Evolutionary conservation across 129 eudicot genomes (phyloP).

Genomic region (Silybum marianum): DNA sequence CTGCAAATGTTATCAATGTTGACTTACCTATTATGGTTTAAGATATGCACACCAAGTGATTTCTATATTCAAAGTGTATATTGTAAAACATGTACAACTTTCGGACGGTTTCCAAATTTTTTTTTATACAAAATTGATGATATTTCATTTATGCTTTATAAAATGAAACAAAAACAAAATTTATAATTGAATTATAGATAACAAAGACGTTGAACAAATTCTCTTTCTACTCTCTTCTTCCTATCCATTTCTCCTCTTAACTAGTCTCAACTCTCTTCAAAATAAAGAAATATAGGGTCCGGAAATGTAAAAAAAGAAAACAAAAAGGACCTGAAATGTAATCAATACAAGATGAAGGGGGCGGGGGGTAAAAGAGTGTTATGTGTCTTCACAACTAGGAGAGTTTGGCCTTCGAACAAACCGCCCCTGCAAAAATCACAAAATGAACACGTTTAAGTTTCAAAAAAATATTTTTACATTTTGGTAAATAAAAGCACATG

Average conservation of each 20-base stretch:
- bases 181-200: conserved; percentile 11
- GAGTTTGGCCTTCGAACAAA: conserved; percentile 71
- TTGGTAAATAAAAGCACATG: background rate
- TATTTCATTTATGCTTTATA: background rate
- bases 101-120: background rate
- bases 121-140: background rate
- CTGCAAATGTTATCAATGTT: too few relatives aligned
- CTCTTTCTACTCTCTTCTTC: conserved; percentile 21
- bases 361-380: background rate
- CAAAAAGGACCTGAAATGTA: background rate
- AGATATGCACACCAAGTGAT: background rate
- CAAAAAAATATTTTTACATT: background rate
- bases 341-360: conserved; percentile 7
- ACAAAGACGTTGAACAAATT: conserved; percentile 22
- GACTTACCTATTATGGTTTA: background rate
- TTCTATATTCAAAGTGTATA: background rate
- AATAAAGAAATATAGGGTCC: conserved; percentile 6
- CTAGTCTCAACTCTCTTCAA: conserved; percentile 33
- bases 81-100: background rate
- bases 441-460: background rate
- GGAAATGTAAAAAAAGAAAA: conserved; percentile 14
- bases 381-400: conserved; percentile 33
- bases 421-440: conserved; percentile 56
- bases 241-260: conserved; percentile 36
- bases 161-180: conserved; percentile 5